Evolutionary conservation across 2,329 filamentous ascomycete species (phyloP).

Genomic region (Penicillium sp.): DNA sequence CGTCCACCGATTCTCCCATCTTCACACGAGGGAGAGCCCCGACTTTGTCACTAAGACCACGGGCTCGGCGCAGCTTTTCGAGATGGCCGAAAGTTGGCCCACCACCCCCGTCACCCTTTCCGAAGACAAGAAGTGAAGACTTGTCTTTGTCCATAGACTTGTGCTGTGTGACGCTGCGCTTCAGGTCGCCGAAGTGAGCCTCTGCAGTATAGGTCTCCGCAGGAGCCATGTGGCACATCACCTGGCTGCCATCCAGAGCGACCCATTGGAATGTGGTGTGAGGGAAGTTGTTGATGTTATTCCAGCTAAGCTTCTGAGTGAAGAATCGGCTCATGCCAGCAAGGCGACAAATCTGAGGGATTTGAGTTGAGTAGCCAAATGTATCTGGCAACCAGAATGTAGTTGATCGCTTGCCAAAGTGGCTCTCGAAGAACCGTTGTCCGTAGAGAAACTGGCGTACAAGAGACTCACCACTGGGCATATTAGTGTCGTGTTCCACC

Average conservation of each 20-base stretch:
- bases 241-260: conserved; percentile 89
- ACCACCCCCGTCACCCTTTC: conserved; percentile 94
- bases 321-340: conserved; percentile 97
- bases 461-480: conserved; percentile 93
- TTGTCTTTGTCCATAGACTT: conserved; percentile 94
- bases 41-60: conserved; percentile 85
- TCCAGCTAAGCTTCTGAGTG: conserved; percentile 99
- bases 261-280: conserved; percentile 99
- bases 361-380: conserved; percentile 93
- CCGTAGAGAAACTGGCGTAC: conserved; percentile 94
- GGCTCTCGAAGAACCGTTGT: conserved; percentile 90
- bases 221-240: conserved; percentile 96
- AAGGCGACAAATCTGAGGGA: conserved; percentile 89
- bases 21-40: conserved; percentile 84
- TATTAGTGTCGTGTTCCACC: conserved; percentile 98
- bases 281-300: conserved; percentile 99
- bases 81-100: conserved; percentile 92
- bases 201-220: conserved; percentile 94
- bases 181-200: conserved; percentile 93
- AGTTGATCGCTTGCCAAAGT: conserved; percentile 83
- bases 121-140: conserved; percentile 89
- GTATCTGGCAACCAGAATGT: conserved; percentile 99
- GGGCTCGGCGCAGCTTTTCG: conserved; percentile 90
- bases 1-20: conserved; percentile 86
- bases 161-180: conserved; percentile 85